Evolutionary conservation across 192 early-diverging fungal genomes (phyloP).

Genomic region (Coemansia sp.): DNA sequence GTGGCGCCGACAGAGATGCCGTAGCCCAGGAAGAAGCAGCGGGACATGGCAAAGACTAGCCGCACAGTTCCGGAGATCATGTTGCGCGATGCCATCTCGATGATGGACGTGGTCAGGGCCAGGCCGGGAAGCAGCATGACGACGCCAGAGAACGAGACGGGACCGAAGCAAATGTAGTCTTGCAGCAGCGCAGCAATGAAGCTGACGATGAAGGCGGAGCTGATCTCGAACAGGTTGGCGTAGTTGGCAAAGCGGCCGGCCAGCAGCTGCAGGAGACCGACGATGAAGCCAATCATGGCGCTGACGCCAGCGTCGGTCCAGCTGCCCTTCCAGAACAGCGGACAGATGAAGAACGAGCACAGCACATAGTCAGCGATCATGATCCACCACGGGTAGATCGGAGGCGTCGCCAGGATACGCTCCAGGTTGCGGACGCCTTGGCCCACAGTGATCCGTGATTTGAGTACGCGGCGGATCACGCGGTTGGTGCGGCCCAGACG

Average conservation of each 20-base stretch:
- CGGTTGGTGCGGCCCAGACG: conserved; percentile 64
- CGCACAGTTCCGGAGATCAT: conserved; percentile 83
- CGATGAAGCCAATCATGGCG: conserved; percentile 54
- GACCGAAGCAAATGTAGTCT: conserved; percentile 63
- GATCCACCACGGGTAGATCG: conserved; percentile 61
- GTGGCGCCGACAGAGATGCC: conserved; percentile 67
- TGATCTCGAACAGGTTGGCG: conserved; percentile 72
- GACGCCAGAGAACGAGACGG: conserved; percentile 61
- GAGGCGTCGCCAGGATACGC: conserved; percentile 56
- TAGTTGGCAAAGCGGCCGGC: conserved; percentile 63
- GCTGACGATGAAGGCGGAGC: conserved; percentile 62
- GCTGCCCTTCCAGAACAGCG: conserved; percentile 68
- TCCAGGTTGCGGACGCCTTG: conserved; percentile 66
- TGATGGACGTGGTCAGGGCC: conserved; percentile 76
- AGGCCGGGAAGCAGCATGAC: conserved; percentile 72
- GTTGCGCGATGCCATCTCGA: conserved; percentile 85
- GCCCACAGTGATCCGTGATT: conserved; percentile 61
- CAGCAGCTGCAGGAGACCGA: conserved; percentile 62
- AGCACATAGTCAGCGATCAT: conserved; percentile 58
- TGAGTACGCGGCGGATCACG: conserved; percentile 62
- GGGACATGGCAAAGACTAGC: conserved; percentile 77
- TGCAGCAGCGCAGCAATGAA: conserved; percentile 62
- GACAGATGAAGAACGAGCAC: conserved; percentile 60
- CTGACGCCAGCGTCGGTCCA: conserved; percentile 67
- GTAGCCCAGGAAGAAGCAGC: conserved; percentile 74